Base-by-base conservation (phyloP, 768 basidiomycete species). In the Tylopilus sp. region DNA sequence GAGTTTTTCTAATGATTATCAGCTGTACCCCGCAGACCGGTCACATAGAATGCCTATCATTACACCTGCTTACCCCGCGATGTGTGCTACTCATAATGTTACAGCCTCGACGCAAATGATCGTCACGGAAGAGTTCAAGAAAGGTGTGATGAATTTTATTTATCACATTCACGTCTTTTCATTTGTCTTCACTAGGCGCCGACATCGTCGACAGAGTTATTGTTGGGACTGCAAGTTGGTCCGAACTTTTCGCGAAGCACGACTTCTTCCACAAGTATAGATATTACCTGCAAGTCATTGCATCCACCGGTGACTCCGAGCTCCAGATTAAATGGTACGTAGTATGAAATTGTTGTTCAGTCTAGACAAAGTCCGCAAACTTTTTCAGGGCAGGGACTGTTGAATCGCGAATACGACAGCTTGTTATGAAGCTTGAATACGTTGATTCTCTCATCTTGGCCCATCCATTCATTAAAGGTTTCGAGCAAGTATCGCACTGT, bases 11-110 rank as follows among this genome's bases (percentile, higher is more conserved):
- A 9, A 64, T 40, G 18, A 12, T 44, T n/a, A 35, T 20, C 52
- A 95, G 89, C 69, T 97, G 48, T 98, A 95, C 68, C 93, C 93
- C 5, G 82, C 82, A 53, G 94, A 98, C 69, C 79, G 90, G 51
- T 81, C 90, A n/a, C 97, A 99, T 71, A 81, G 92, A 58, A 98
- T 98, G 97, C 97, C 97, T 12, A 98, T 99, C 63, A 98, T 99
- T 61, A 99, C 97, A 2, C 97, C 97, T 3, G 95, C 97, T 11
- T 99, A 98, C 71, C 97, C 97, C 41, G 86, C 95, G 6, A 99
- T 99, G 95, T 98, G 95, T 69, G 83, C 95, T 22, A 99, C 97
- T 17, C 97, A 99, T 73, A 99, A 98, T 62, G 95, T 98, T 53
- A 94, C 93, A 46, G 81, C 83, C 39, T 97, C 94, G 9, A 98